Conservation (phyloP, 2,329 filamentous ascomycete species). For the Alternaria alternata region DNA sequence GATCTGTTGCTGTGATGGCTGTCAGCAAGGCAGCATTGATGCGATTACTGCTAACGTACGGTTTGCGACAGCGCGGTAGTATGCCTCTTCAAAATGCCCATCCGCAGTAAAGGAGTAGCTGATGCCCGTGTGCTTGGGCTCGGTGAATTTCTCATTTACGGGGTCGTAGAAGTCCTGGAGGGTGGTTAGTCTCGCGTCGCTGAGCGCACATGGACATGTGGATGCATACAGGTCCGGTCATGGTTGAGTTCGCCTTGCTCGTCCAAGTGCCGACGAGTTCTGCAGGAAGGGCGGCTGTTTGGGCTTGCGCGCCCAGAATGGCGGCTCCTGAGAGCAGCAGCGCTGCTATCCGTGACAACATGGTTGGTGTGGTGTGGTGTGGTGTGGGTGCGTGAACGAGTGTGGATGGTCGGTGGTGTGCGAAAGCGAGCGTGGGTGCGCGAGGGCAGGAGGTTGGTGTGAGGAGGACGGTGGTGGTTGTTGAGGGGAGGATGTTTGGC, state of each 20-base stretch:
- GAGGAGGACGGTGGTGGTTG: constrained; percentile 5
- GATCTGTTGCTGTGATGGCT: constrained; percentile 60
- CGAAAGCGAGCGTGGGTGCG: constrained; percentile 22
- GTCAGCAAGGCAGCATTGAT: constrained; percentile 27
- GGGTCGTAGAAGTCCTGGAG: constrained; percentile 73
- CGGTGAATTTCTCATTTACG: constrained; percentile 69
- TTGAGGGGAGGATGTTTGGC: constrained; percentile 18
- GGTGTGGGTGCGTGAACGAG: constrained; percentile 14
- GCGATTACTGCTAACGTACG: constrained; percentile 58
- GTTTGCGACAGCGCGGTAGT: constrained; percentile 74
- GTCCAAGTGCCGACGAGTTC: constrained; percentile 75
- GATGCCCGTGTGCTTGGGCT: constrained; percentile 71
- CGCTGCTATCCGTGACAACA: constrained; percentile 40
- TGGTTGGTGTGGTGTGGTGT: constrained; percentile 5
- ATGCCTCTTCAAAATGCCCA: constrained; percentile 73
- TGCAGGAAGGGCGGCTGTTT: constrained; percentile 32
- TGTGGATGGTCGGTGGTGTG: constrained; percentile 15
- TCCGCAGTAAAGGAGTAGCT: constrained; percentile 77
- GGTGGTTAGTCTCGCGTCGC: constrained; percentile 20
- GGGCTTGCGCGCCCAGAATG: constrained; percentile 46
- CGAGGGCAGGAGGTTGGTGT: constrained; percentile 11
- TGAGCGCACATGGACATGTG: constrained; percentile 12
- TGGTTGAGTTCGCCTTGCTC: constrained; percentile 72
- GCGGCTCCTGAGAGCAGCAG: constrained; percentile 49
- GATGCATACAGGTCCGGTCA: constrained; percentile 70